A percentile compares a stretch with the other conserved stretches of the same genome.
These are phyloP conservation scores for Neurospora hispaniola DNA, from an alignment of 495 filamentous ascomycete species.

Conservation along the genomic window DNA sequence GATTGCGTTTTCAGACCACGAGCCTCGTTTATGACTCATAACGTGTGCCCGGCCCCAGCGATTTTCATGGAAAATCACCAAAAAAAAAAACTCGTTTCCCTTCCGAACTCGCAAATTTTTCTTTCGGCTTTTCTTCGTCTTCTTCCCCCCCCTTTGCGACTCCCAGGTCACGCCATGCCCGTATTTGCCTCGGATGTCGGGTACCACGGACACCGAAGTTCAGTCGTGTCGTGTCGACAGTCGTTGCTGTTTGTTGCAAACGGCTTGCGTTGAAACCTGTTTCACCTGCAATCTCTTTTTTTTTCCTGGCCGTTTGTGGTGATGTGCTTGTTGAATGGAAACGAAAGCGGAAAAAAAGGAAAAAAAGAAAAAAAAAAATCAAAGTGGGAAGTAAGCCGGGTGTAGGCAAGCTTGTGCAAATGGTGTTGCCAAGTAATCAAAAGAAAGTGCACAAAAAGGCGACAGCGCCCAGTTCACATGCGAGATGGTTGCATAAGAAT, in stretches of 20 bases:
- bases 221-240: not conserved
- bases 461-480: not conserved
- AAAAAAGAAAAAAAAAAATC: not conserved
- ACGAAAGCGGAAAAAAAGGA: not conserved
- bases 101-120: not conserved
- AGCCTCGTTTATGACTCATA: slow-evolving; percentile 18
- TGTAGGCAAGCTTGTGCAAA: not conserved
- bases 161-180: not conserved
- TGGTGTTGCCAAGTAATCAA: not conserved
- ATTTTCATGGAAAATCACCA: not conserved
- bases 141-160: not conserved
- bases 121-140: not conserved
- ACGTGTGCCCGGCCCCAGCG: not conserved
- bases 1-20: slow-evolving; percentile 5
- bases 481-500: not conserved
- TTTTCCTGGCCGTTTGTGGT: not conserved
- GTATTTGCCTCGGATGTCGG: not conserved
- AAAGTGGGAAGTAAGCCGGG: not conserved
- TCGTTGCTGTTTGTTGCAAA: not conserved
- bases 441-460: not conserved
- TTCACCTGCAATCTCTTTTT: not conserved
- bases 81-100: not conserved
- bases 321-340: not conserved
- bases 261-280: not conserved
- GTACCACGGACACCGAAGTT: not conserved